Base-by-base conservation (phyloP, 768 basidiomycete genomes). In the Lactifluus echinatus region DNA sequence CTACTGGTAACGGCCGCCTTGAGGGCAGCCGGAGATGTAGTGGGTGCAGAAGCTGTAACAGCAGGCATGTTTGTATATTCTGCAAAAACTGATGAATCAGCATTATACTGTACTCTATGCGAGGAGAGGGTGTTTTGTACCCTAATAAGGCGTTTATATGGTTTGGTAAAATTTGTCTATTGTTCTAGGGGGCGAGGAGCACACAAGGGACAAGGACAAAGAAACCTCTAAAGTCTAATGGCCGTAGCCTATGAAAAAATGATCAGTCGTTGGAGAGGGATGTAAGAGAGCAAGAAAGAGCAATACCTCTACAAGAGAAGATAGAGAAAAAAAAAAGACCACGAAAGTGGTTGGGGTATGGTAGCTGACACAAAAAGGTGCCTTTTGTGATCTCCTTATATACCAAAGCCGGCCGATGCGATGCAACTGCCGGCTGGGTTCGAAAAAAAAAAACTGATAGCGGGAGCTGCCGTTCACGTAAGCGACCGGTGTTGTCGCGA, bases 41-140 rank as follows among this genome's bases (percentile, higher is more conserved):
- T 74, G 65, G 86, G 76, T 60, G 74, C 72, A 57, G 72, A 65
- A 66, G 89, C 82, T 60, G 84, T 84, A 72, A 82, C 81, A 74
- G 88, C 83, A 63, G 89, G 87, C 89, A 92, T 92, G 73, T 83
- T 76, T 75, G 12, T 50, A 72, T 69, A 66, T 74, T 81, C 80
- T 85, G 61, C 8, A 5, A 6, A 40, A 39, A 50, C 31, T 45
- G 23, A 45, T 34, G 55, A 59, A 55, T 61, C 58, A 46, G 61
- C 58, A 33, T 31, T 5, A 24, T 19, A 21, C 24, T 31, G 31
- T n/a, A 31, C 10, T 21, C 15, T 50, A 42, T 8, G 31, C 40
- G 15, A 33, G 39, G 17, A 21, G 36, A 29, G 42, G 39, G 34
- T n/a, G 17, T 50, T 44, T 42, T 72, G 50, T 55, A 82, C 82